Evolutionary conservation across 2,329 filamentous ascomycete species (phyloP), one percentile per base, ranked within the genome.

Genomic region (Xylaria sp.): DNA sequence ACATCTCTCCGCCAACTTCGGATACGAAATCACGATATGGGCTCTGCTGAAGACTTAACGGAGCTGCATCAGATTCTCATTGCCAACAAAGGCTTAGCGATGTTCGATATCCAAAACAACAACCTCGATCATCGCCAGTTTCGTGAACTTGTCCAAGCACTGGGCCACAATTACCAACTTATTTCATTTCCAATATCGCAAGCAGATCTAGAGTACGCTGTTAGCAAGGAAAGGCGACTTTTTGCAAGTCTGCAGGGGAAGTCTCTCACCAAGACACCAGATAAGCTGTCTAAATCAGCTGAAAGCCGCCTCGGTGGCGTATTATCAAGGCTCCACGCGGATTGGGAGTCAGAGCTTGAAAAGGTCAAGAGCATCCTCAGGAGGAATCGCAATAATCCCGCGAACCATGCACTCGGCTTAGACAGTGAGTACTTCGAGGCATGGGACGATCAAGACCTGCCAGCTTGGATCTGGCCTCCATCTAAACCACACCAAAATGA

Each of bases 1-100:
- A 76, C 69, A 7, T 73, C 75, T 15, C 75, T 83, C 17, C 78
- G 78, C 54, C 83, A 86, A 68, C 78, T 87, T 3, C 79, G 84
- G 1, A 78, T 87, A 49, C 81, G 83, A 64, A 86, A 84, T 70
- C 84, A 87, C 65, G 84, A 85, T 59, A 80, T 84, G 19, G 84
- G 83, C 25, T 73, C 72, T n/a, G 71, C 67, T 15, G 69, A 74
- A 37, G 74, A 75, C 55, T 59, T 75, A 52, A 72, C 68, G 14
- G 80, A 83, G 51, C 70, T 86, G 43, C 83, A 83, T 42, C 78
- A 78, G 42, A 81, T 82, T 2, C 78, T 87, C 15, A 77, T 79
- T 4, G 72, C 74, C 31, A 86, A 86, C 70, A 76, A 74, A 61
- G 79, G 79, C 0, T 77, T 87, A 2, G 77, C 78, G 28, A 83